These are phyloP conservation scores for Penicillium rolfsii DNA, from an alignment of 2,329 filamentous ascomycete species.

Conservation along the genomic window DNA sequence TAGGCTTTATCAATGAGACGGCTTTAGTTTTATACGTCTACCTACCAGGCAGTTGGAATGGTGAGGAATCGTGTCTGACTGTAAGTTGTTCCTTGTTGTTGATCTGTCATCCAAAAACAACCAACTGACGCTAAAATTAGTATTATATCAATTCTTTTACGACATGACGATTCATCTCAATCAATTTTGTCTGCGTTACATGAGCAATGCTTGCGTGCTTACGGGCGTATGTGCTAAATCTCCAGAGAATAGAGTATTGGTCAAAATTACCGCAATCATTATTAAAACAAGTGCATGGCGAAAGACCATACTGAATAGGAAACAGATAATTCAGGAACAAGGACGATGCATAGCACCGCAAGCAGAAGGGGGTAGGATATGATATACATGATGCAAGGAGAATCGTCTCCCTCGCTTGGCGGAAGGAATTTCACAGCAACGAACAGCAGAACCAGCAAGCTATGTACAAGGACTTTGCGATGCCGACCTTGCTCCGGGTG, in stretches of 20 bases:
- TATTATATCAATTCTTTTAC: constrained; percentile 53
- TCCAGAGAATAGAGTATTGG: background rate
- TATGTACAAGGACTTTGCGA: constrained; percentile 28
- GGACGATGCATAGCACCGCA: constrained; percentile 10
- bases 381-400: constrained; percentile 33
- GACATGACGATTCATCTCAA: constrained; percentile 23
- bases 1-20: constrained; percentile 51
- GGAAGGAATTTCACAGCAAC: constrained; percentile 21
- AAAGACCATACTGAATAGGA: constrained; percentile 12
- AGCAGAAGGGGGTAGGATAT: constrained; percentile 5
- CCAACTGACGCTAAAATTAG: constrained; percentile 24
- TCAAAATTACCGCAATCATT: constrained; percentile 21
- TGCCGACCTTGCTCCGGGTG: constrained; percentile 22
- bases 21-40: constrained; percentile 53
- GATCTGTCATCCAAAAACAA: background rate
- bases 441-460: constrained; percentile 25
- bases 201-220: background rate
- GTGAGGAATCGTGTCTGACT: constrained; percentile 51
- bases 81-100: constrained; percentile 34
- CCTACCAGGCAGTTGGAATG: constrained; percentile 45
- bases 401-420: constrained; percentile 24
- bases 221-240: background rate
- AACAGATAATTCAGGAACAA: background rate
- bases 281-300: constrained; percentile 26
- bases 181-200: background rate